phyloP scores from a whole-genome alignment of 1,139 yeast species.

The Protomyces lactucae-debilis region DNA sequence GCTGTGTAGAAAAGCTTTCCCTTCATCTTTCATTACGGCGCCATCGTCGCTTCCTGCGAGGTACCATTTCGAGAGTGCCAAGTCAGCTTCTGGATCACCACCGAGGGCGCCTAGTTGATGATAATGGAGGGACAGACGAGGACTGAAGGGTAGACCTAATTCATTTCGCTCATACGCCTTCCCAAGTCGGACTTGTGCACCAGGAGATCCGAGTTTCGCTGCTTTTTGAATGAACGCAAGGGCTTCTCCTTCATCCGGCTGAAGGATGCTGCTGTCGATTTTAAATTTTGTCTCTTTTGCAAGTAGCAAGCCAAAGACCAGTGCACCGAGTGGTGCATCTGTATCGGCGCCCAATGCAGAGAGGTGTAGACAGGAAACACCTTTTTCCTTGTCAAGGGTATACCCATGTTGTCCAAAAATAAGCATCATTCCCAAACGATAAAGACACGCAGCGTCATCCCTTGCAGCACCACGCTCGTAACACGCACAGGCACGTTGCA shows the following conservation, averaged over 20 bases:
- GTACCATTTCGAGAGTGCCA: constrained; percentile 42
- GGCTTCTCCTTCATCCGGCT: constrained; percentile 42
- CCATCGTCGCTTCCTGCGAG: constrained; percentile 33
- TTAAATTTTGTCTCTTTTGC: constrained; percentile 39
- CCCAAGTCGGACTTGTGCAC: constrained; percentile 44
- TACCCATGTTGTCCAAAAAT: constrained; percentile 40
- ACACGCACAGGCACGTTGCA: constrained; percentile 36
- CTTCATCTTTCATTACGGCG: constrained; percentile 44
- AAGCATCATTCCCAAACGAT: constrained; percentile 41
- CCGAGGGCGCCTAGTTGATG: constrained; percentile 44
- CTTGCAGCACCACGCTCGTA: constrained; percentile 39
- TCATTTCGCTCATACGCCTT: constrained; percentile 43
- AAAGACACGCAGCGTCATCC: constrained; percentile 40
- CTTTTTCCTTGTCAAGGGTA: constrained; percentile 35
- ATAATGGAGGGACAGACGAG: constrained; percentile 41
- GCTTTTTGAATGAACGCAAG: constrained; percentile 47
- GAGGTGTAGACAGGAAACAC: constrained; percentile 37
- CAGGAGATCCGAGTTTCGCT: constrained; percentile 42
- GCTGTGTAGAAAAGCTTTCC: constrained; percentile 42
- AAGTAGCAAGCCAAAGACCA: constrained; percentile 40
- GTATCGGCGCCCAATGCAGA: constrained; percentile 39
- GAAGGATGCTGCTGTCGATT: constrained; percentile 19
- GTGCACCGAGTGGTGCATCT: constrained; percentile 43
- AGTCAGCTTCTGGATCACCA: constrained; percentile 39
- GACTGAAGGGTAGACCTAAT: constrained; percentile 39